A percentile compares a stretch with the other conserved stretches of the same genome.
phyloP scores from a whole-genome alignment of 352 stramenopile species.

The Phytophthora agathidicida region DNA sequence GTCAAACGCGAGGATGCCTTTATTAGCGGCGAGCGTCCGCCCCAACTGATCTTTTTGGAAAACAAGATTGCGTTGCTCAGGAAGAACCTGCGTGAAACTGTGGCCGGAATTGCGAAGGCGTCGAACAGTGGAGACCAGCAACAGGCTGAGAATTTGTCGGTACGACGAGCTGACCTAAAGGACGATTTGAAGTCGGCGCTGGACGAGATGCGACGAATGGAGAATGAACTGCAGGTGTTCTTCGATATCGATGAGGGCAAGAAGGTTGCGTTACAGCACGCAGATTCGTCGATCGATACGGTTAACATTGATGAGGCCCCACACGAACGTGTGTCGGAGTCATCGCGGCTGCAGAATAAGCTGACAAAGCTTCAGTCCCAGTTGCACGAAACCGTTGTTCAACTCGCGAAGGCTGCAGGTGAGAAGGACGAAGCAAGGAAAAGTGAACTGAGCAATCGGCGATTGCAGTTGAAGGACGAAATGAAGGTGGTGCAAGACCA shows the following conservation, averaged over 20 bases:
- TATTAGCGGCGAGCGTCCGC: constrained; percentile 79
- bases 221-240: constrained; percentile 60
- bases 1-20: constrained; percentile 80
- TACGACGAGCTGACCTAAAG: constrained; percentile 64
- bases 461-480: constrained; percentile 74
- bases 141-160: constrained; percentile 67
- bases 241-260: constrained; percentile 43
- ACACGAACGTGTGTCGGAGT: constrained; percentile 45
- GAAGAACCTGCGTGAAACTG: constrained; percentile 76
- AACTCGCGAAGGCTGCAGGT: constrained; percentile 61
- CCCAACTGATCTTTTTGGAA: constrained; percentile 81
- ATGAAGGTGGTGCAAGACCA: constrained; percentile 74
- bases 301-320: constrained; percentile 60
- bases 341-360: constrained; percentile 51
- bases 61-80: constrained; percentile 70
- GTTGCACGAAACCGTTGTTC: constrained; percentile 68
- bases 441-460: constrained; percentile 54
- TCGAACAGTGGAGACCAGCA: constrained; percentile 56
- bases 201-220: constrained; percentile 77
- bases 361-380: constrained; percentile 49
- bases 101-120: constrained; percentile 61
- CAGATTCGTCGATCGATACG: constrained; percentile 29
- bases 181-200: constrained; percentile 71
- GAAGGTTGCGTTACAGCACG: constrained; percentile 28
- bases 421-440: constrained; percentile 59